These are phyloP conservation scores for Daldinia childiae DNA, from an alignment of 495 filamentous ascomycete genomes.

Conservation along the genomic window DNA sequence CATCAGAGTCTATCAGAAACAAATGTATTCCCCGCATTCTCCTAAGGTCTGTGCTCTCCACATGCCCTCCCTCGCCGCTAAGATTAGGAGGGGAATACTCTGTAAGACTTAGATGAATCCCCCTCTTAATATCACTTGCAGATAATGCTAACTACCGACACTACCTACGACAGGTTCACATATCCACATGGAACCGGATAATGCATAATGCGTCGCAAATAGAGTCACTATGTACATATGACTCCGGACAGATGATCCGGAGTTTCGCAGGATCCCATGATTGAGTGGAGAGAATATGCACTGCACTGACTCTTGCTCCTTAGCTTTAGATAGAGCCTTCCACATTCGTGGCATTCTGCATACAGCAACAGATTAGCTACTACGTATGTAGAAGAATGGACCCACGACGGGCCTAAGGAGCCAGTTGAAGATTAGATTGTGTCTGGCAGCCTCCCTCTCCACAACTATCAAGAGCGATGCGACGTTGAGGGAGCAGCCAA, in stretches of 20 bases:
- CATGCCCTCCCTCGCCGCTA: background rate
- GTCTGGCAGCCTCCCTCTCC: constrained; percentile 12
- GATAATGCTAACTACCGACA: background rate
- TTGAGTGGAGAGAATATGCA: constrained; percentile 33
- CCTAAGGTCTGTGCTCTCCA: background rate
- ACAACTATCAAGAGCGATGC: constrained; percentile 23
- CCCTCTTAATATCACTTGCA: background rate
- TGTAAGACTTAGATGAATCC: no score
- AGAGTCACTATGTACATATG: background rate
- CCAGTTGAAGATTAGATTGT: constrained; percentile 20
- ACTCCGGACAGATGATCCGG: constrained; percentile 1
- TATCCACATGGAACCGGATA: background rate
- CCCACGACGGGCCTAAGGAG: constrained; percentile 23
- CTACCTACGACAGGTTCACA: no score
- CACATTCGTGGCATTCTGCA: constrained; percentile 24
- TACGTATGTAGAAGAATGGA: constrained; percentile 8
- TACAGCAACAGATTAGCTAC: constrained; percentile 14
- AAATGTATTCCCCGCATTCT: background rate
- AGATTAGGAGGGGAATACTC: background rate
- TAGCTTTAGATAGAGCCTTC: constrained; percentile 14
- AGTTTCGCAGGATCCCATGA: constrained; percentile 16
- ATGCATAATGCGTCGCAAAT: constrained; percentile 20
- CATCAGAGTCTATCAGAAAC: background rate
- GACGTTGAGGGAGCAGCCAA: constrained; percentile 2
- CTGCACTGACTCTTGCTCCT: constrained; percentile 27